A percentile compares a stretch with the other conserved stretches of the same genome.
Evolutionary conservation across 805 yeast genomes (phyloP).

Genomic region (Candida easanensis): DNA sequence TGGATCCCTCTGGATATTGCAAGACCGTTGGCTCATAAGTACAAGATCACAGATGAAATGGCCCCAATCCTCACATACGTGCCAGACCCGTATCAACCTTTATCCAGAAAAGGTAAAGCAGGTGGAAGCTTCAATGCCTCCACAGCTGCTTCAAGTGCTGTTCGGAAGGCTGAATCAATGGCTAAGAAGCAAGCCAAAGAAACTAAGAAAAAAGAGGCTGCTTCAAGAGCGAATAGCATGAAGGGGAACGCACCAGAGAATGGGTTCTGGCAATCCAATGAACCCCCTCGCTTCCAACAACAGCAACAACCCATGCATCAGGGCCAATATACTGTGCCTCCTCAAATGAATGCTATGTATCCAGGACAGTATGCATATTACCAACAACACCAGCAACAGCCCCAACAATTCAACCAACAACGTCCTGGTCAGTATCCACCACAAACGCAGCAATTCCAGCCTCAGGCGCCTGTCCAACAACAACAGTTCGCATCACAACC

Average conservation of each 20-base stretch:
- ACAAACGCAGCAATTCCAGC: slow-evolving; percentile 22
- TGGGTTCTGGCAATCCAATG: slow-evolving; percentile 11
- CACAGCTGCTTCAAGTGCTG: not conserved
- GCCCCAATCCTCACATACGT: slow-evolving; percentile 52
- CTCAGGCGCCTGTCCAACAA: too few relatives aligned
- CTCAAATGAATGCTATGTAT: slow-evolving; percentile 8
- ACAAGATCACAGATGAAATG: slow-evolving; percentile 49
- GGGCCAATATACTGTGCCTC: slow-evolving; percentile 6
- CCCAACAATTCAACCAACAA: slow-evolving; percentile 15
- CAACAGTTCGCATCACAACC: slow-evolving; percentile 27
- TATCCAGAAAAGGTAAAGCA: slow-evolving; percentile 37
- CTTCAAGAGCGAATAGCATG: not conserved
- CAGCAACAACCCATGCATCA: slow-evolving; percentile 10
- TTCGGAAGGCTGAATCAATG: slow-evolving; percentile 19
- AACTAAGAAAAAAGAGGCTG: slow-evolving; percentile 10
- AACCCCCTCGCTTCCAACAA: slow-evolving; percentile 11
- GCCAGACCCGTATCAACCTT: slow-evolving; percentile 45
- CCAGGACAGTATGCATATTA: slow-evolving; percentile 2
- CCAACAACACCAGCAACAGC: slow-evolving; percentile 13
- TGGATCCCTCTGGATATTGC: slow-evolving; percentile 79
- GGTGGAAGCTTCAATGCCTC: slow-evolving; percentile 2
- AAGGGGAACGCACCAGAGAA: slow-evolving; percentile 3
- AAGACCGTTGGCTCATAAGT: slow-evolving; percentile 48
- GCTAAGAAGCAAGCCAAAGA: slow-evolving; percentile 26
- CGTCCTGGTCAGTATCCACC: slow-evolving; percentile 25